Evolutionary conservation across 2,329 filamentous ascomycete species (phyloP).

Genomic region (Colletotrichum chrysophilum): DNA sequence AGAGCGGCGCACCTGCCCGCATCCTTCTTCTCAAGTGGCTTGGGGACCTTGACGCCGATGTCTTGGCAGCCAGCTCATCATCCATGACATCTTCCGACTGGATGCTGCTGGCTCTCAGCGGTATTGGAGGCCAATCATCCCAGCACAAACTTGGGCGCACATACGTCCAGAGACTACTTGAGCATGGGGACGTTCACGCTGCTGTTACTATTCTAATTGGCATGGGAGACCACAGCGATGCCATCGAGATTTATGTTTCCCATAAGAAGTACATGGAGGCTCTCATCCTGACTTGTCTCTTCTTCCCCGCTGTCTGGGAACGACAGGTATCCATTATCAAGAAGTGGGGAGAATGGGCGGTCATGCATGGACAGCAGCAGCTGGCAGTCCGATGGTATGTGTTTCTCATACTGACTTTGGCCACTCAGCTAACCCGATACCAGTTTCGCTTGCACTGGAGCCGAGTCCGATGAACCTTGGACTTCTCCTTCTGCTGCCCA

Average conservation of each 20-base stretch:
- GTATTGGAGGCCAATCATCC: conserved; percentile 75
- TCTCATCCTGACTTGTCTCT: conserved; percentile 82
- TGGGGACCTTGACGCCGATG: conserved; percentile 80
- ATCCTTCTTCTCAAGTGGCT: conserved; percentile 93
- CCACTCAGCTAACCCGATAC: background rate
- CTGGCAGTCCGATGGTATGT: conserved; percentile 81
- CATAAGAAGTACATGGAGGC: conserved; percentile 94
- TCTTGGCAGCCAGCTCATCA: conserved; percentile 80
- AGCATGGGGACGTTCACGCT: conserved; percentile 88
- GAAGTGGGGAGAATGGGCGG: conserved; percentile 94
- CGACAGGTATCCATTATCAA: conserved; percentile 85
- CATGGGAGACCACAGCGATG: conserved; percentile 90
- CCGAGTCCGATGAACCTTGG: conserved; percentile 87
- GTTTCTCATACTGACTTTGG: background rate
- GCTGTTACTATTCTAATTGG: conserved; percentile 92
- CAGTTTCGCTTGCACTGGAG: conserved; percentile 86
- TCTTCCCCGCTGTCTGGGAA: conserved; percentile 87
- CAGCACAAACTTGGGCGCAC: conserved; percentile 90
- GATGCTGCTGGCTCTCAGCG: conserved; percentile 93
- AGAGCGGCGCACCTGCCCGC: conserved; percentile 74
- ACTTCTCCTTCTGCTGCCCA: conserved; percentile 78
- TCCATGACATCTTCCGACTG: conserved; percentile 95
- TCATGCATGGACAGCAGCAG: conserved; percentile 85
- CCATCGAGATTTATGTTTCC: conserved; percentile 94
- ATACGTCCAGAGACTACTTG: conserved; percentile 88